These are phyloP conservation scores for Starmerella bacillaris DNA, from an alignment of 805 yeast genomes.

Conservation along the genomic window DNA sequence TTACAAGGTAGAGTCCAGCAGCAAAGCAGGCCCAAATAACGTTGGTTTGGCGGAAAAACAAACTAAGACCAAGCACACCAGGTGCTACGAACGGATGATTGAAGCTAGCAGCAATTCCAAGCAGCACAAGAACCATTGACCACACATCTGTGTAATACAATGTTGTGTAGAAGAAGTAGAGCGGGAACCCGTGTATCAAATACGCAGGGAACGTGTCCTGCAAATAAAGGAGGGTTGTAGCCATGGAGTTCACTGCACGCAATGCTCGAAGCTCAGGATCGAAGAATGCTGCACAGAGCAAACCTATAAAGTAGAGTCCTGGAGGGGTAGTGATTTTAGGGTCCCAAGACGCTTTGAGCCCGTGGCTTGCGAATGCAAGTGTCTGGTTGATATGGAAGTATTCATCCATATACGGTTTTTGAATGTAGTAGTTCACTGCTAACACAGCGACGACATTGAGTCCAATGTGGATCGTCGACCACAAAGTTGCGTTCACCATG, in stretches of 20 bases:
- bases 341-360: slow-evolving; percentile 53
- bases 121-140: slow-evolving; percentile 56
- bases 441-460: slow-evolving; percentile 1
- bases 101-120: slow-evolving; percentile 25
- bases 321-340: slow-evolving; percentile 93
- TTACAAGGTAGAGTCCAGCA: slow-evolving; percentile 8
- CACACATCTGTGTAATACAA: slow-evolving; percentile 87
- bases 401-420: slow-evolving; percentile 40
- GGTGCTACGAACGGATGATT: no score
- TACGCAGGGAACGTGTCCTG: slow-evolving; percentile 11
- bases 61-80: slow-evolving; percentile 34
- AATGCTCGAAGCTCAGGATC: slow-evolving; percentile 22
- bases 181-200: slow-evolving; percentile 40
- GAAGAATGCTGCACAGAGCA: slow-evolving; percentile 14
- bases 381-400: slow-evolving; percentile 74
- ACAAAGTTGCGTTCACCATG: no score
- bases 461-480: not conserved
- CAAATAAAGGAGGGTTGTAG: not conserved
- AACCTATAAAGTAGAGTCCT: slow-evolving; percentile 43
- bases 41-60: slow-evolving; percentile 78
- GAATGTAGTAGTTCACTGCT: slow-evolving; percentile 10
- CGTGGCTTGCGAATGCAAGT: slow-evolving; percentile 39
- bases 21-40: slow-evolving; percentile 66
- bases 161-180: slow-evolving; percentile 52
- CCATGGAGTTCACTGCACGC: slow-evolving; percentile 40